Evolutionary conservation across 306 rosid species (phyloP).

Genomic region (Corylus avellana): DNA sequence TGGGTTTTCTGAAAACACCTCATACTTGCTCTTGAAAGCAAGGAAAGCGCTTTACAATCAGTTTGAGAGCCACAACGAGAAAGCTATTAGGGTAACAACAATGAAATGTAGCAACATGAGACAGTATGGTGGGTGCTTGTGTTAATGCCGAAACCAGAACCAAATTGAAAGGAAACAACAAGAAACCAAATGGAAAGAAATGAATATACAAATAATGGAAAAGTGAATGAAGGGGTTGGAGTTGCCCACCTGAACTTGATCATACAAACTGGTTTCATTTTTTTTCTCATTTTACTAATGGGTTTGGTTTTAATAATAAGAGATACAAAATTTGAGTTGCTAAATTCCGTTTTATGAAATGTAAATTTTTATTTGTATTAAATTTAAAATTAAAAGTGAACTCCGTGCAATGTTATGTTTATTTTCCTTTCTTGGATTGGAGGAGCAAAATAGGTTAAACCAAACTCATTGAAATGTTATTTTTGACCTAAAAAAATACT

Average conservation of each 20-base stretch:
- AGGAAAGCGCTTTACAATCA: neutral
- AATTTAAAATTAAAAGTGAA: too few species aligned
- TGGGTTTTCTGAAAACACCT: neutral
- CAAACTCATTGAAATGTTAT: too few species aligned
- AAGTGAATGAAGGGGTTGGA: neutral
- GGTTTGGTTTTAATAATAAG: too few species aligned
- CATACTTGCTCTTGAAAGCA: neutral
- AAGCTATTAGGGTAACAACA: neutral
- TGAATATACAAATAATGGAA: neutral
- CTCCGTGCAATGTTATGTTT: too few species aligned
- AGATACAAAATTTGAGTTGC: too few species aligned
- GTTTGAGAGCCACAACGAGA: neutral
- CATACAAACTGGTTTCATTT: neutral
- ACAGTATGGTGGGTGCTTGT: neutral
- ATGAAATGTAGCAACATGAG: neutral
- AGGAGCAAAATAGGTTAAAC: too few species aligned
- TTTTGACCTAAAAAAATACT: too few species aligned
- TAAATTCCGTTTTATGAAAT: too few species aligned
- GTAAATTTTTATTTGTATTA: too few species aligned
- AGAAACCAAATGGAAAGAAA: neutral
- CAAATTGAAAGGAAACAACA: neutral
- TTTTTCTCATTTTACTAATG: too few species aligned
- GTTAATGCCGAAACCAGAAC: constrained; percentile 15
- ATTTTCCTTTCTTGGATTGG: too few species aligned
- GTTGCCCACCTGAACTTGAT: neutral